A percentile compares a stretch with the other conserved stretches of the same genome.
These are phyloP conservation scores for Serendipita indica DNA, from an alignment of 768 basidiomycete species.

Conservation along the genomic window DNA sequence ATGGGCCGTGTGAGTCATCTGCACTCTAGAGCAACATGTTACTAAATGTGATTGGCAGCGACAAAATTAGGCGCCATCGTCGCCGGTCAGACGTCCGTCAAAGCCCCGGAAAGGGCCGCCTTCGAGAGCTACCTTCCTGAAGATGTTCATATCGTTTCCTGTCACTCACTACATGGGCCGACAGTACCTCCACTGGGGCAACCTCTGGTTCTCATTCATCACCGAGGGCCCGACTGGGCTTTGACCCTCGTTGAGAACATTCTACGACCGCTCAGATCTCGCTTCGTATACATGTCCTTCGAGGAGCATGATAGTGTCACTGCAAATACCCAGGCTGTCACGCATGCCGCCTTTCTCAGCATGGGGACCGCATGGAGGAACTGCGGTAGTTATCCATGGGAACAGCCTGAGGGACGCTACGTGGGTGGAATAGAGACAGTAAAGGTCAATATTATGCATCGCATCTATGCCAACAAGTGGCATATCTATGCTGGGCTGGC, in stretches of 20 bases:
- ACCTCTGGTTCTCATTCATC: conserved; percentile 54
- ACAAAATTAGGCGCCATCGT: conserved; percentile 89
- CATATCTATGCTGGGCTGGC: conserved; percentile 99
- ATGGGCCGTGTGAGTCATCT: conserved; percentile 67
- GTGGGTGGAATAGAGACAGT: conserved; percentile 96
- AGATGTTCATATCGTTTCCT: conserved; percentile 80
- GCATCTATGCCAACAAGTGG: conserved; percentile 96
- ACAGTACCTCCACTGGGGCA: conserved; percentile 77
- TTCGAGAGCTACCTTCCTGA: conserved; percentile 77
- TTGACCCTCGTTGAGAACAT: conserved; percentile 69
- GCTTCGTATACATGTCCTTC: conserved; percentile 87
- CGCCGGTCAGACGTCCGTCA: conserved; percentile 92
- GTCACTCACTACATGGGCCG: conserved; percentile 92
- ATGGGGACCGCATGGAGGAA: conserved; percentile 97
- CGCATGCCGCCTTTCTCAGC: conserved; percentile 94
- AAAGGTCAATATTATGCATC: conserved; percentile 91
- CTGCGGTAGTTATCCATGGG: conserved; percentile 78
- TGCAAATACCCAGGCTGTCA: conserved; percentile 96
- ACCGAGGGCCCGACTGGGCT: conserved; percentile 62
- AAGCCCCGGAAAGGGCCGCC: conserved; percentile 79
- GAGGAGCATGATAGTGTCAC: conserved; percentile 94
- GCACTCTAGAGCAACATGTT: background rate
- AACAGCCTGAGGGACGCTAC: conserved; percentile 61
- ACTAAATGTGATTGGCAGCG: conserved; percentile 31
- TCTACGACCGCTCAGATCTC: conserved; percentile 60